Evolutionary conservation across 176 grass and related monocot genomes (phyloP), one percentile per base, ranked within the genome.

Genomic region (Oryza punctata): DNA sequence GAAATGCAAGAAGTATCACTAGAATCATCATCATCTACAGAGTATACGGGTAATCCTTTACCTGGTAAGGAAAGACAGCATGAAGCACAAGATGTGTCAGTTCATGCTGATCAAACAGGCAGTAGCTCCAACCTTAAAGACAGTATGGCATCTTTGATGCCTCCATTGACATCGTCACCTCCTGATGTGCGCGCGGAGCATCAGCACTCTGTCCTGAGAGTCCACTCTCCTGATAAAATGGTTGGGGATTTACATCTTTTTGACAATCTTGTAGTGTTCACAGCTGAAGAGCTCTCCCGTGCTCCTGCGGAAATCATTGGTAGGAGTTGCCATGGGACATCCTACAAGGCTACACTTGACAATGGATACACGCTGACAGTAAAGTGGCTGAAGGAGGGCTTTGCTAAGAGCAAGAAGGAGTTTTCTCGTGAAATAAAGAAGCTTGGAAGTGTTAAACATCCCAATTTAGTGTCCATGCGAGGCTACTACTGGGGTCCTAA

Each of bases 401-500:
- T 93, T 81, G 90, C 85, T 78, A 98, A 98, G 91, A 93, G 87
- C 46, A 89, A 89, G 70, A 98, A 98, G 57, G 96, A 98, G 68
- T 98, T 98, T 90, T 86, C 89, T 30, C 91, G 93, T 84, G 96
- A 98, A 73, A 92, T 92, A 65, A 98, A 95, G 47, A 98, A 93
- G 88, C 91, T 98, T 4, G 93, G 92, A 43, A 89, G 71, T 49
- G 82, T 98, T n/a, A 91, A 79, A 68, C 93, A 95, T 85, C 78
- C 70, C 30, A 98, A 91, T 88, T 45, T 98, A 68, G 89, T 98
- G 14, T 84, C 85, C 21, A 72, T 94, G 72, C 73, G 94, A 41
- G 94, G 94, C 60, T 97, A 90, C 79, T 97, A 94, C 72, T 97
- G 94, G 94, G 94, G 94, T 10, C 92, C 94, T 6, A 97, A 90